These are phyloP conservation scores for Daldinia bambusicola DNA, from an alignment of 495 filamentous ascomycete genomes.

Conservation along the genomic window DNA sequence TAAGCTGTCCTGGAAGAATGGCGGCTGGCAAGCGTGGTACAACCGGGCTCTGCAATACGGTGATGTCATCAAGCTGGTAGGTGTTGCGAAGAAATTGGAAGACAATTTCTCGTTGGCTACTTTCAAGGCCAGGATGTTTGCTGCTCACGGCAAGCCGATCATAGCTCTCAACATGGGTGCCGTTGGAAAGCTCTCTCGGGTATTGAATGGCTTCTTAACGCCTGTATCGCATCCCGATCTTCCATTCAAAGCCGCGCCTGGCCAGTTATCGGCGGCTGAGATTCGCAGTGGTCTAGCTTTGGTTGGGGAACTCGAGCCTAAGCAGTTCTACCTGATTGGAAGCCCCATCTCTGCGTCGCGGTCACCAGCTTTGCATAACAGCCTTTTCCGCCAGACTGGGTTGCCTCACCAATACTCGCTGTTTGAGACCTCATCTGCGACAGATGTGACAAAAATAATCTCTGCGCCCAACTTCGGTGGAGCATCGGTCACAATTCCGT, in stretches of 20 bases:
- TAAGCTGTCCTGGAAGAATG: constrained; percentile 84
- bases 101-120: constrained; percentile 87
- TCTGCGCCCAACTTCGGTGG: constrained; percentile 82
- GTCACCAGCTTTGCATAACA: constrained; percentile 90
- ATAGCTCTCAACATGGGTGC: constrained; percentile 98
- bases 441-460: constrained; percentile 74
- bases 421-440: constrained; percentile 76
- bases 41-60: constrained; percentile 87
- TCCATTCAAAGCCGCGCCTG: constrained; percentile 92
- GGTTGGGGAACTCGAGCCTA: constrained; percentile 80
- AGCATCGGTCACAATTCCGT: constrained; percentile 92
- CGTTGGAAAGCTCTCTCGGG: constrained; percentile 85
- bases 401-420: constrained; percentile 88
- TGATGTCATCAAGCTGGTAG: constrained; percentile 94
- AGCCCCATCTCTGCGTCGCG: constrained; percentile 81
- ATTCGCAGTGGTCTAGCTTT: constrained; percentile 81
- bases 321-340: constrained; percentile 87
- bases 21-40: constrained; percentile 86
- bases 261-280: constrained; percentile 90
- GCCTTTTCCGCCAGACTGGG: constrained; percentile 79
- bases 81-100: constrained; percentile 76
- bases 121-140: constrained; percentile 81
- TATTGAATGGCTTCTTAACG: constrained; percentile 93
- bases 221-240: constrained; percentile 91
- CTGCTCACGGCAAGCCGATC: constrained; percentile 77